These are phyloP conservation scores for Claviceps africana DNA, from an alignment of 2,329 filamentous ascomycete genomes.

Conservation along the genomic window DNA sequence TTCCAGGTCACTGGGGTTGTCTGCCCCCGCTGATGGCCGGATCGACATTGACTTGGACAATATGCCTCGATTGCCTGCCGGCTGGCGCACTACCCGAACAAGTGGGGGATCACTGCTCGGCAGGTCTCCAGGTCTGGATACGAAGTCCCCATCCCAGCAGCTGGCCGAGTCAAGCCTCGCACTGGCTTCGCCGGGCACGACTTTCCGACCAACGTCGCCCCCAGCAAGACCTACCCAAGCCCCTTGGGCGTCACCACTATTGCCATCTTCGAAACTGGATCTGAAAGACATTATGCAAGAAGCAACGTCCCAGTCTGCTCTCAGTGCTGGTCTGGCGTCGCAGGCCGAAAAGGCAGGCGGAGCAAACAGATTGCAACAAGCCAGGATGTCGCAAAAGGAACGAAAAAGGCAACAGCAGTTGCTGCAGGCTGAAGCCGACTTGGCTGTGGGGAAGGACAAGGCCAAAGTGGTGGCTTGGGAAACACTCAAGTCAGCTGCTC, in stretches of 20 bases:
- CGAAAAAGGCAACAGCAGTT: slow-evolving; percentile 72
- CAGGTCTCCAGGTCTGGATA: not conserved
- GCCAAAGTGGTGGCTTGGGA: slow-evolving; percentile 30
- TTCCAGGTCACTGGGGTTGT: slow-evolving; percentile 12
- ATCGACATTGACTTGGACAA: slow-evolving; percentile 14
- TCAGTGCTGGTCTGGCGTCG: slow-evolving; percentile 40
- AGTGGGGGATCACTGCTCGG: not conserved
- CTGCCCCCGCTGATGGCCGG: slow-evolving; percentile 9
- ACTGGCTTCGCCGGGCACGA: not conserved
- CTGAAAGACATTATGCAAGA: slow-evolving; percentile 64
- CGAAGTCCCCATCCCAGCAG: not conserved
- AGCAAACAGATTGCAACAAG: slow-evolving; percentile 24
- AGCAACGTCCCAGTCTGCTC: slow-evolving; percentile 35
- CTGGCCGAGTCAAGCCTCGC: not conserved
- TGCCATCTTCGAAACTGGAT: slow-evolving; percentile 52
- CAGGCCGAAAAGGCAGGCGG: slow-evolving; percentile 30
- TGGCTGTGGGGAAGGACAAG: slow-evolving; percentile 21
- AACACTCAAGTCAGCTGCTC: slow-evolving; percentile 23
- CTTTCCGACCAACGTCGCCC: not conserved
- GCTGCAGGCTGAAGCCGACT: slow-evolving; percentile 38
- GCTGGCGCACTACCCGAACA: slow-evolving; percentile 13
- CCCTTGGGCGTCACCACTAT: slow-evolving; percentile 35
- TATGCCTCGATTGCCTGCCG: slow-evolving; percentile 16
- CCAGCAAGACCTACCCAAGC: slow-evolving; percentile 14
- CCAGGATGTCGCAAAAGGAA: slow-evolving; percentile 80